Evolutionary conservation across 2,329 filamentous ascomycete genomes (phyloP), one percentile per base, ranked within the genome.

Genomic region (Chalaropsis ovoidea): DNA sequence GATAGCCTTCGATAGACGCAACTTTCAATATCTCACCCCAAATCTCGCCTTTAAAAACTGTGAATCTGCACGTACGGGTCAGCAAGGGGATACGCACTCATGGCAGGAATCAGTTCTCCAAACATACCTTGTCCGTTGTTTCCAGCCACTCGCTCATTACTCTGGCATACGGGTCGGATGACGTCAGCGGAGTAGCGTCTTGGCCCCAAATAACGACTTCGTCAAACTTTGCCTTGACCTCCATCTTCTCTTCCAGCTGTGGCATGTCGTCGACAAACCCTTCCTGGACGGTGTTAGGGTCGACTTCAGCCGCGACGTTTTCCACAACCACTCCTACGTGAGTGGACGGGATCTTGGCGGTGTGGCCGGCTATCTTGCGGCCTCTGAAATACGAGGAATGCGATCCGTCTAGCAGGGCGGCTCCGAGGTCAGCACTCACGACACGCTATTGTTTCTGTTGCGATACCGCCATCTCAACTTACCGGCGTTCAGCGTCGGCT

Each of bases 181-280:
- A 84, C 5, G 58, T 43, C 3, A 49, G 10, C 2, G 85, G 85
- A 62, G 83, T 70, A 0, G 77, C 75, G 70, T 94, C 91, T 73
- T 96, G 91, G 0, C 83, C 86, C 92, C 92, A 97, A n/a, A 96
- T 80, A 2, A 90, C 76, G 62, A 96, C 74, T 65, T 88, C 80
- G 6, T 90, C 84, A 72, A 96, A 96, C 17, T 79, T 79, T 1
- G 84, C 85, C 22, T 85, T 78, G 54, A 83, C 78, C 62, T 88
- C 81, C 70, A 93, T 76, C 22, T 78, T 79, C 10, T 84, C 81
- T 1, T 82, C 78, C 27, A 82, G 78, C 13, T 77, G 73, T 7
- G 72, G 71, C 49, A 77, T 71, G 17, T 78, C 76, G 1, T 79
- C 76, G 0, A 77, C 76, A 17, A 39, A 58, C 13, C 54, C 54